These are phyloP conservation scores for Erythrophleum fordii DNA, from an alignment of 306 rosid species.

Conservation along the genomic window DNA sequence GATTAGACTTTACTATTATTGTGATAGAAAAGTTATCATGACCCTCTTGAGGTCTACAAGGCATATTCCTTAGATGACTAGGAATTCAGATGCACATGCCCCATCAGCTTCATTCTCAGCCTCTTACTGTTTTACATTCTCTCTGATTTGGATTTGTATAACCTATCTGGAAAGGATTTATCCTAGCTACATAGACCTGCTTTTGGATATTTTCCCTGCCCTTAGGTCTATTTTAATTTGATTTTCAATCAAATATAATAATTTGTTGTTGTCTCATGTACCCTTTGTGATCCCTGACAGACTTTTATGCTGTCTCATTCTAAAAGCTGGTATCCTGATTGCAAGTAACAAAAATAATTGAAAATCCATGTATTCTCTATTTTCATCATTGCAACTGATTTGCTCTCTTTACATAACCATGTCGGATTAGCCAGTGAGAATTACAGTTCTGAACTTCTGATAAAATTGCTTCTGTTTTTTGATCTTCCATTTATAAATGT, in stretches of 20 bases:
- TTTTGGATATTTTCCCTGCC: conserved; percentile 7
- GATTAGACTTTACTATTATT: background rate
- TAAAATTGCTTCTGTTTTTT: conserved; percentile 8
- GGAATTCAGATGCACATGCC: conserved; percentile 19
- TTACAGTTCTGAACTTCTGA: conserved; percentile 26
- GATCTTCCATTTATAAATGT: background rate
- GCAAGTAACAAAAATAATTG: background rate
- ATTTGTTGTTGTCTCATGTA: background rate
- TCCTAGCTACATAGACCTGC: background rate
- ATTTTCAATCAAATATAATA: background rate
- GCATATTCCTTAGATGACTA: conserved; percentile 8
- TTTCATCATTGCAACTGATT: background rate
- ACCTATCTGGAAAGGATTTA: background rate
- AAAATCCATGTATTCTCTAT: background rate
- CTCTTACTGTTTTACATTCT: background rate
- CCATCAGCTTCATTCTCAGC: conserved; percentile 8
- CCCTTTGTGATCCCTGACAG: background rate
- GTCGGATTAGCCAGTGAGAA: conserved; percentile 2
- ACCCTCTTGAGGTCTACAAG: background rate
- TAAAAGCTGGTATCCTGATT: background rate
- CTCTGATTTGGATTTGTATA: background rate
- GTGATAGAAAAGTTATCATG: background rate
- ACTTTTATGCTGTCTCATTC: conserved; percentile 7
- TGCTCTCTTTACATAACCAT: conserved; percentile 11
- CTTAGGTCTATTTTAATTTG: background rate